Evolutionary conservation across 2,329 filamentous ascomycete genomes (phyloP), one percentile per base, ranked within the genome.

Genomic region (Xylariaceae sp.): DNA sequence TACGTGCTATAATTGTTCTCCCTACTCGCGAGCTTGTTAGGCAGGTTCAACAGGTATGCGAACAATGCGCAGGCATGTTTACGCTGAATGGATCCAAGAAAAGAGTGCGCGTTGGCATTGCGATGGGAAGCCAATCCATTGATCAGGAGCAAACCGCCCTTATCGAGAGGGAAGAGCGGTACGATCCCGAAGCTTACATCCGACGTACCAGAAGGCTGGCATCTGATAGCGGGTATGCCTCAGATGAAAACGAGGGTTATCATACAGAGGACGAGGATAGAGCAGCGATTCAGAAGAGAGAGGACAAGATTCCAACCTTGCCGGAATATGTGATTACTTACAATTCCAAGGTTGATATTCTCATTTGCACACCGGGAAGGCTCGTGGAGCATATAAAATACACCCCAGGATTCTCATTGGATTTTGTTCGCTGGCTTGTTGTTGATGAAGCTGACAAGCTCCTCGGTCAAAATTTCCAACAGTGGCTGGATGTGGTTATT

Each of bases 401-500:
- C 57, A 98, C 93, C 0, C 84, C 85, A 2, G 92, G 91, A 0
- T 97, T 98, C 71, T 84, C 81, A 0, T 79, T 98, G 20, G 84
- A 89, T 54, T 82, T 89, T 69, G 79, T 97, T 3, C 85, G 90
- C 58, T 98, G 93, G 92, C 79, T 98, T 0, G 85, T 97, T 2
- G 89, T 97, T 44, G 93, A 98, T 67, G 93, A 98, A 74, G 95
- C 93, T 10, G 93, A 98, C 73, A 91, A 95, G 69, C 78, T 98
- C 12, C 82, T 98, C 5, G 89, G 93, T 43, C 91, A 98, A 71
- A 93, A 89, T 67, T 97, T 95, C 73, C 93, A 97, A 70, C 89
- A 93, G 67, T 97, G 93, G 93, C 79, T 96, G 2, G 84, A 87
- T 41, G 76, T 88, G 0, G 84, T 95, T 6, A 87, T 91, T 68